A percentile compares a stretch with the other conserved stretches of the same genome.
Conservation (phyloP, 768 basidiomycete species). For the Tubosaeta sp. region DNA sequence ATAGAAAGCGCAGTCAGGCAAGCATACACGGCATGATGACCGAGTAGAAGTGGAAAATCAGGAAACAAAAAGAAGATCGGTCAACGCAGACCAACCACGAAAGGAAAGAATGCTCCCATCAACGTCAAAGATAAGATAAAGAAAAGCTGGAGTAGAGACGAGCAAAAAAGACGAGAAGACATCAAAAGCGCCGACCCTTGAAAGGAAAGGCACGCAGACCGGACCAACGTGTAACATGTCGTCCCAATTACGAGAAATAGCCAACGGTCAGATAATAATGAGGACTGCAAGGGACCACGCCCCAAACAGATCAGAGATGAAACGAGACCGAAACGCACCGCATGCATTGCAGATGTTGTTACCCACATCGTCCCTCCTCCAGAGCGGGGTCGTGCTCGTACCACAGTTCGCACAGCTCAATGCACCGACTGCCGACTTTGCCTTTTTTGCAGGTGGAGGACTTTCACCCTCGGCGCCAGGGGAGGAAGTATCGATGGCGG, state of each 20-base stretch:
- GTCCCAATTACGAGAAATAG: constrained; percentile 21
- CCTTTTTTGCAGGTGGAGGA: constrained; percentile 30
- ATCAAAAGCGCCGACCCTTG: constrained; percentile 7
- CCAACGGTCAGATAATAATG: constrained; percentile 1
- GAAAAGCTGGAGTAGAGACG: constrained; percentile 8
- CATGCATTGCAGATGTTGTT: constrained; percentile 96
- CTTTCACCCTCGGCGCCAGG: constrained; percentile 27
- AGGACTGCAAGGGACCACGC: constrained; percentile 20
- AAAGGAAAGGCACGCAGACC: constrained; percentile 20
- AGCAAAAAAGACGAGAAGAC: constrained; percentile 18
- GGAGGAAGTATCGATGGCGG: constrained; percentile 34
- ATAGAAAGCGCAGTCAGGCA: constrained; percentile 16
- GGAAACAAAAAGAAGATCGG: background rate
- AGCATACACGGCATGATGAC: background rate
- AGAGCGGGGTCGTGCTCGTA: constrained; percentile 84
- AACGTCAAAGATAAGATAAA: constrained; percentile 26
- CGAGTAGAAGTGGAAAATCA: background rate
- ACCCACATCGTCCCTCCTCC: constrained; percentile 86
- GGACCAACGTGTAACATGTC: constrained; percentile 20
- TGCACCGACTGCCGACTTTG: constrained; percentile 55
- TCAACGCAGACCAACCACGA: background rate
- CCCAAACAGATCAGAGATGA: constrained; percentile 22
- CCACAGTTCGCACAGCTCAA: constrained; percentile 85
- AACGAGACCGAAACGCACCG: constrained; percentile 52
- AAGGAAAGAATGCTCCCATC: constrained; percentile 16